Evolutionary conservation across 768 basidiomycete genomes (phyloP).

Genomic region (Mycena venus): DNA sequence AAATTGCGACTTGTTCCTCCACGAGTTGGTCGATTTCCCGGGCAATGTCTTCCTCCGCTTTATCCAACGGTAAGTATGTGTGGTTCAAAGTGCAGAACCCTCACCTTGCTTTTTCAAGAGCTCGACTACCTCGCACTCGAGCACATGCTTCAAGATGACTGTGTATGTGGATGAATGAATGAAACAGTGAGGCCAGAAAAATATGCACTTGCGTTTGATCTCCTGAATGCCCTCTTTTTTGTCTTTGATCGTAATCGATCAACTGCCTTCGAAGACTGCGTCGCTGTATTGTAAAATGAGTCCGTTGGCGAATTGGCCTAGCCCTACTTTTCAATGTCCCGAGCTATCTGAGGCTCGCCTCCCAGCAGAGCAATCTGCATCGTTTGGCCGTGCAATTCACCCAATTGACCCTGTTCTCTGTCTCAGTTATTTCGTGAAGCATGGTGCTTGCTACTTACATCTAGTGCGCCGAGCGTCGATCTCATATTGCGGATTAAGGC

Average conservation of each 20-base stretch:
- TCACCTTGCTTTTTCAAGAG: slow-evolving; percentile 61
- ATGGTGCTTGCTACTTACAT: slow-evolving; percentile 35
- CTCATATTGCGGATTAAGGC: slow-evolving; percentile 42
- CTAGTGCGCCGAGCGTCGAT: slow-evolving; percentile 45
- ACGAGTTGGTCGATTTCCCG: slow-evolving; percentile 65
- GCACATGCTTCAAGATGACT: slow-evolving; percentile 63
- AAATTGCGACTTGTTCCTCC: slow-evolving; percentile 60
- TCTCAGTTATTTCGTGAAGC: neutral
- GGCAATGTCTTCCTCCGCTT: slow-evolving; percentile 64
- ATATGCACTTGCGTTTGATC: slow-evolving; percentile 57
- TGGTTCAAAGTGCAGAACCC: neutral
- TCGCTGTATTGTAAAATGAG: neutral
- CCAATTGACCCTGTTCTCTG: slow-evolving; percentile 54
- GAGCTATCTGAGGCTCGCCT: slow-evolving; percentile 52
- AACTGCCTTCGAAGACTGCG: slow-evolving; percentile 60
- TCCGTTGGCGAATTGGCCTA: neutral
- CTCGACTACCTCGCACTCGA: slow-evolving; percentile 58
- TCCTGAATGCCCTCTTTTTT: slow-evolving; percentile 61
- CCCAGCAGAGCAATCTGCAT: slow-evolving; percentile 56
- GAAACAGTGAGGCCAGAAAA: too few relatives aligned
- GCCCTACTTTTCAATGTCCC: slow-evolving; percentile 58
- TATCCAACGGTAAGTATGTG: neutral
- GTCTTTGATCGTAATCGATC: slow-evolving; percentile 56
- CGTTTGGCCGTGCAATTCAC: slow-evolving; percentile 59
- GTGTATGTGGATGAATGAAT: neutral